A percentile compares a stretch with the other conserved stretches of the same genome.
Conservation (phyloP, 2,329 filamentous ascomycete species). For the Pyrenochaeta sp. region DNA sequence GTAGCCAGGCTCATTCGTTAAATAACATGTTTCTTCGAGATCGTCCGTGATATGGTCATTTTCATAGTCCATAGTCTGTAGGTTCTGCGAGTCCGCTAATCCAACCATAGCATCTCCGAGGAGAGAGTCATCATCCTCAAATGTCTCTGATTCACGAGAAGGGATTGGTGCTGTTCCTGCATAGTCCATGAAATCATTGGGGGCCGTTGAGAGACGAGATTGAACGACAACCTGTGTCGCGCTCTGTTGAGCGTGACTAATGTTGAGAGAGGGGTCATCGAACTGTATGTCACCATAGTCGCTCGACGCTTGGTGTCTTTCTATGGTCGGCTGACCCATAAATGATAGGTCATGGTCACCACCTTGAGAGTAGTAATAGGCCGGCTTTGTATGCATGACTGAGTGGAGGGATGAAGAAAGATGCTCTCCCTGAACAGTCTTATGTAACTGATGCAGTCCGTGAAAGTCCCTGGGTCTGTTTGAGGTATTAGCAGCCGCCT, state of each 20-base stretch:
- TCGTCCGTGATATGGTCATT: conserved; percentile 1
- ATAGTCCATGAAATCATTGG: neutral
- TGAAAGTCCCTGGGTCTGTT: conserved; percentile 29
- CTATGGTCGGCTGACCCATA: conserved; percentile 5
- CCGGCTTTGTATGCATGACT: conserved; percentile 38
- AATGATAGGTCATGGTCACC: conserved; percentile 35
- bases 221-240: neutral
- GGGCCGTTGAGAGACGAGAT: neutral
- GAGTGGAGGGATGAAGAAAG: conserved; percentile 29
- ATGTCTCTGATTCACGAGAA: conserved; percentile 28
- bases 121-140: conserved; percentile 41
- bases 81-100: conserved; percentile 39
- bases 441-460: conserved; percentile 37
- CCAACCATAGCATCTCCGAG: conserved; percentile 44
- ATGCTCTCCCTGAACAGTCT: conserved; percentile 30
- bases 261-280: conserved; percentile 19
- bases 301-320: conserved; percentile 23
- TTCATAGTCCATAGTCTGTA: conserved; percentile 11
- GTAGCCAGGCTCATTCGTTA: conserved; percentile 9
- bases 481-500: conserved; percentile 17
- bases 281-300: conserved; percentile 40
- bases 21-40: conserved; percentile 1
- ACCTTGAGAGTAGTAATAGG: conserved; percentile 35
- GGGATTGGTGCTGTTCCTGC: neutral
- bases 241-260: neutral